A percentile compares a stretch with the other conserved stretches of the same genome.
Conservation (phyloP, 208 protist genomes). For the Crithidia fasciculata region DNA sequence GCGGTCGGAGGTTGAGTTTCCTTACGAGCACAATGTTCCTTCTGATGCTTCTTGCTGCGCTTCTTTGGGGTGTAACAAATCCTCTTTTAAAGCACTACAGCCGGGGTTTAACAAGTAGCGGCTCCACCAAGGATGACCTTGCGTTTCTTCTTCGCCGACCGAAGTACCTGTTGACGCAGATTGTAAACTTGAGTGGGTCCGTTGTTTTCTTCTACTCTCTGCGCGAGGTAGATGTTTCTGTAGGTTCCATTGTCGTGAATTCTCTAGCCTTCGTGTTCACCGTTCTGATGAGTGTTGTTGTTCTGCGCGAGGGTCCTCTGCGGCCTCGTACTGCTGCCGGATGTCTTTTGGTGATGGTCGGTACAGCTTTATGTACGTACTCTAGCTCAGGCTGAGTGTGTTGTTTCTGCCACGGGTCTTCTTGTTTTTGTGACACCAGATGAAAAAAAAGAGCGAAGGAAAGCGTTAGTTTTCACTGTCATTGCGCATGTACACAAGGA, state of each 20-base stretch:
- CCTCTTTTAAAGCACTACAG: constrained; percentile 85
- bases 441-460: neutral
- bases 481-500: no score
- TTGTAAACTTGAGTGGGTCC: constrained; percentile 72
- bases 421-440: neutral
- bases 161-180: constrained; percentile 74
- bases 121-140: constrained; percentile 65
- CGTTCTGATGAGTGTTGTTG: constrained; percentile 68
- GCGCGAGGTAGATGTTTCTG: constrained; percentile 75
- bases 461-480: no score
- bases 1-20: no score
- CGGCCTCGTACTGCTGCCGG: constrained; percentile 46
- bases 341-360: constrained; percentile 67
- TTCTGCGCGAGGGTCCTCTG: constrained; percentile 69
- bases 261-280: constrained; percentile 87
- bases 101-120: constrained; percentile 57
- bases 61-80: constrained; percentile 88
- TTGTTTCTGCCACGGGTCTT: no score
- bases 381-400: constrained; percentile 29
- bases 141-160: constrained; percentile 64
- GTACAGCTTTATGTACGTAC: constrained; percentile 76
- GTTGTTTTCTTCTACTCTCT: constrained; percentile 83
- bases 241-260: constrained; percentile 85
- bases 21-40: constrained; percentile 47
- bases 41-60: constrained; percentile 69